A percentile compares a stretch with the other conserved stretches of the same genome.
Conservation (phyloP, 208 protist species). For the Crithidia acanthocephali region DNA sequence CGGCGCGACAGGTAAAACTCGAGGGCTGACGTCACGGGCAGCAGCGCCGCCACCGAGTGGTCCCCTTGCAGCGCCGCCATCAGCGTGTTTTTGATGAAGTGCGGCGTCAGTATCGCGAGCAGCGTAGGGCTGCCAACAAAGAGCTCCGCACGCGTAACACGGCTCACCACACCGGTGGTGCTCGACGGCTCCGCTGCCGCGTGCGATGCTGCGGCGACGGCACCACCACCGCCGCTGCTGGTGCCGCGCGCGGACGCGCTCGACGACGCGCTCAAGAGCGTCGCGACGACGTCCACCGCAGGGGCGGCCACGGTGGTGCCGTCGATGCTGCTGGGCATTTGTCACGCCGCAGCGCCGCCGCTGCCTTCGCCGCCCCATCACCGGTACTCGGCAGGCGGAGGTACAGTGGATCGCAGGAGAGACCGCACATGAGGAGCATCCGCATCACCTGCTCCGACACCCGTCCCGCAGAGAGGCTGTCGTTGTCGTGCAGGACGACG, state of each 20-base stretch:
- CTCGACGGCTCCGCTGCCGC: neutral
- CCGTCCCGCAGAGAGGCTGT: neutral
- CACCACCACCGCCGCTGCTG: neutral
- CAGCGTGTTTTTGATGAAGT: slow-evolving; percentile 54
- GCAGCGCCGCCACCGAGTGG: slow-evolving; percentile 34
- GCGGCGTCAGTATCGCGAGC: slow-evolving; percentile 59
- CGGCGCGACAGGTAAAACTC: slow-evolving; percentile 55
- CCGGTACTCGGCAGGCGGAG: slow-evolving; percentile 15
- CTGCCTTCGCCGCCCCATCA: too few species aligned
- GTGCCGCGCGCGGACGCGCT: neutral
- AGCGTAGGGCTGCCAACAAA: slow-evolving; percentile 59
- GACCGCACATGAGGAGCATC: slow-evolving; percentile 54
- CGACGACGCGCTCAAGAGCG: neutral
- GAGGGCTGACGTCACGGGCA: slow-evolving; percentile 60
- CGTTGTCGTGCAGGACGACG: slow-evolving; percentile 26
- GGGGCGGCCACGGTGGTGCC: neutral
- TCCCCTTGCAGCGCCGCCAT: slow-evolving; percentile 38
- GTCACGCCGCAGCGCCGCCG: neutral
- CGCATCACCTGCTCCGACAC: slow-evolving; percentile 43
- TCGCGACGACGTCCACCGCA: slow-evolving; percentile 4
- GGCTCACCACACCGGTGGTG: neutral
- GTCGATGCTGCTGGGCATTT: too few species aligned
- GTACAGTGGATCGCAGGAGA: slow-evolving; percentile 49
- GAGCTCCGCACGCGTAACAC: slow-evolving; percentile 28
- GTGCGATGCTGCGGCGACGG: neutral